phyloP scores from a whole-genome alignment of 2,329 filamentous ascomycete genomes.

The Pestalotiopsis sp. region DNA sequence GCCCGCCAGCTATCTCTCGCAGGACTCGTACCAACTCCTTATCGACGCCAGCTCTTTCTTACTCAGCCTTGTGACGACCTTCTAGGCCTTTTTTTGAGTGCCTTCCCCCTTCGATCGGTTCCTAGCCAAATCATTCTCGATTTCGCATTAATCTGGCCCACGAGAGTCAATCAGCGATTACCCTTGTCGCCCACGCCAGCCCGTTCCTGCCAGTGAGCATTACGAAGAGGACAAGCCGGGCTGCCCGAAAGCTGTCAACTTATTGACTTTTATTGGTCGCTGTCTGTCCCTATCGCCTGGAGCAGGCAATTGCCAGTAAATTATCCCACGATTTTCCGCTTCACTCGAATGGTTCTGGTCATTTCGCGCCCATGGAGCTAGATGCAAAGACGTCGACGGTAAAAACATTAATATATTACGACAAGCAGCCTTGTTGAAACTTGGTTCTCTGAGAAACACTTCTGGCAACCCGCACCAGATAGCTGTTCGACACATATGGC shows the following conservation, averaged over 20 bases:
- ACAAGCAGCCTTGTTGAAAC: constrained; percentile 21
- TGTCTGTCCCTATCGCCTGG: neutral
- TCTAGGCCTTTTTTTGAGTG: neutral
- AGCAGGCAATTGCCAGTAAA: neutral
- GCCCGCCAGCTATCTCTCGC: neutral
- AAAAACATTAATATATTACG: constrained; percentile 28
- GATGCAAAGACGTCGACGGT: constrained; percentile 26
- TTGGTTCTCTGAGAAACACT: constrained; percentile 5
- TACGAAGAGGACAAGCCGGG: neutral
- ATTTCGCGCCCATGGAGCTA: constrained; percentile 36
- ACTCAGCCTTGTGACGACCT: neutral
- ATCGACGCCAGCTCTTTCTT: neutral
- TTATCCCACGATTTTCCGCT: neutral
- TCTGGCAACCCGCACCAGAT: neutral
- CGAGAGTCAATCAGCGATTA: neutral
- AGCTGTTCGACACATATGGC: constrained; percentile 9
- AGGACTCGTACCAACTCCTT: neutral
- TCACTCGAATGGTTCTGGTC: neutral
- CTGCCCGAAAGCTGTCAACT: neutral
- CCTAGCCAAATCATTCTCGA: neutral
- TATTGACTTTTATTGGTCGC: neutral
- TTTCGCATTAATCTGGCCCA: neutral
- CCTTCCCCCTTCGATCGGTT: neutral
- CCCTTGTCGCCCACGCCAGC: neutral
- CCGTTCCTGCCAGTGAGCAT: neutral